These are phyloP conservation scores for Yamadazyma olivae DNA, from an alignment of 805 yeast genomes.

Conservation along the genomic window DNA sequence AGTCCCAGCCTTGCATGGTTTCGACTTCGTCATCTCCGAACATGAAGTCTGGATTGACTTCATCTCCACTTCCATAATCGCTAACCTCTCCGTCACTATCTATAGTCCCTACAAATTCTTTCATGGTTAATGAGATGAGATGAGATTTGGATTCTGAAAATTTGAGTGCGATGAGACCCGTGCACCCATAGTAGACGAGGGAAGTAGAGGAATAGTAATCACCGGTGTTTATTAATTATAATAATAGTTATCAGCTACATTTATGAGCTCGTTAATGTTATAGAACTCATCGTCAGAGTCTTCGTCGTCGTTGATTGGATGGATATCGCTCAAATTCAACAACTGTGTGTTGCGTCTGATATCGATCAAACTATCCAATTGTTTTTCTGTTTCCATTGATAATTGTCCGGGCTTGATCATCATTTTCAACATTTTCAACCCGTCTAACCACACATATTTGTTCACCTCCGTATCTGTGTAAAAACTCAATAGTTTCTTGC, in stretches of 20 bases:
- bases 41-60: constrained; percentile 68
- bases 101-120: constrained; percentile 55
- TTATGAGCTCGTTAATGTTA: constrained; percentile 15
- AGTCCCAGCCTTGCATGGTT: constrained; percentile 72
- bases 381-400: constrained; percentile 35
- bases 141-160: background rate
- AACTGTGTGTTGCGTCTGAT: constrained; percentile 40
- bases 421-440: constrained; percentile 51
- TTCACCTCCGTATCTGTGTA: constrained; percentile 69
- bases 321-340: constrained; percentile 29
- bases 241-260: constrained; percentile 11
- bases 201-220: no score
- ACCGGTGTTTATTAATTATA: constrained; percentile 6
- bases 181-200: no score
- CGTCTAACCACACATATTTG: constrained; percentile 76
- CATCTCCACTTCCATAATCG: constrained; percentile 41
- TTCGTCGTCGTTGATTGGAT: constrained; percentile 9
- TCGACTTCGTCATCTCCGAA: constrained; percentile 63
- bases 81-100: constrained; percentile 51
- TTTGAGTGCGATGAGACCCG: background rate
- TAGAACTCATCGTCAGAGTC: constrained; percentile 20
- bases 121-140: constrained; percentile 5
- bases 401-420: constrained; percentile 27
- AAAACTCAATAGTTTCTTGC: constrained; percentile 49
- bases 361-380: constrained; percentile 30